Evolutionary conservation across 2,329 filamentous ascomycete species (phyloP).

Genomic region (Neofusicoccum sp.): DNA sequence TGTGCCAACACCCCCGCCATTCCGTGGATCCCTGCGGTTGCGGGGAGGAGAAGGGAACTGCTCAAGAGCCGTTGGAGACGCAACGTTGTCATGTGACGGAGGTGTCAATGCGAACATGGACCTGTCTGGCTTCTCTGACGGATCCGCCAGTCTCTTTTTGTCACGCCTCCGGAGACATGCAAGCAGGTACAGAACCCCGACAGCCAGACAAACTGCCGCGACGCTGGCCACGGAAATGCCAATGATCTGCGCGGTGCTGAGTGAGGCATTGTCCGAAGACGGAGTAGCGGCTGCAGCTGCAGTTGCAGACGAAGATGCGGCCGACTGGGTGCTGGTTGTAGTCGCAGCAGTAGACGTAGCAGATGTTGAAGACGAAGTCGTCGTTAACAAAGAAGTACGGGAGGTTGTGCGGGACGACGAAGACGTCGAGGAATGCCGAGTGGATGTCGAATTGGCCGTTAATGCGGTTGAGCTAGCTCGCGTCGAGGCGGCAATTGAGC

Average conservation of each 20-base stretch:
- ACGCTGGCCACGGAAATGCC: slow-evolving; percentile 38
- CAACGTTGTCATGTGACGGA: slow-evolving; percentile 3
- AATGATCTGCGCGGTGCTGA: slow-evolving; percentile 40
- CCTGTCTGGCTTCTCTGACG: slow-evolving; percentile 18
- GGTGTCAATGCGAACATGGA: not conserved
- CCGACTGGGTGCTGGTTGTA: slow-evolving; percentile 23
- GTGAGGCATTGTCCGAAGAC: slow-evolving; percentile 20
- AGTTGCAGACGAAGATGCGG: slow-evolving; percentile 20
- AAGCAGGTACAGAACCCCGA: slow-evolving; percentile 38
- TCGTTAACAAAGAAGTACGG: not conserved
- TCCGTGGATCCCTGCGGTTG: slow-evolving; percentile 17
- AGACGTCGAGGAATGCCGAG: not conserved
- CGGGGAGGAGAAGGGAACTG: slow-evolving; percentile 5
- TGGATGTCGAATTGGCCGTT: slow-evolving; percentile 1
- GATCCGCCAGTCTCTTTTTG: slow-evolving; percentile 27
- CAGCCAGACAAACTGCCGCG: slow-evolving; percentile 37
- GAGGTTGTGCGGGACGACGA: slow-evolving; percentile 9
- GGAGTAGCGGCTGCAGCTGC: slow-evolving; percentile 18
- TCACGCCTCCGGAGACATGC: slow-evolving; percentile 35
- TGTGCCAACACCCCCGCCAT: slow-evolving; percentile 17
- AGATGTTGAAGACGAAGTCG: slow-evolving; percentile 26
- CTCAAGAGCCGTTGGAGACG: not conserved
- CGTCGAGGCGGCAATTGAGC: not conserved
- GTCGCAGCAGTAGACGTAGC: slow-evolving; percentile 30
- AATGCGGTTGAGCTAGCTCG: not conserved